These are phyloP conservation scores for Serendipita sp. DNA, from an alignment of 768 basidiomycete species.

Conservation along the genomic window DNA sequence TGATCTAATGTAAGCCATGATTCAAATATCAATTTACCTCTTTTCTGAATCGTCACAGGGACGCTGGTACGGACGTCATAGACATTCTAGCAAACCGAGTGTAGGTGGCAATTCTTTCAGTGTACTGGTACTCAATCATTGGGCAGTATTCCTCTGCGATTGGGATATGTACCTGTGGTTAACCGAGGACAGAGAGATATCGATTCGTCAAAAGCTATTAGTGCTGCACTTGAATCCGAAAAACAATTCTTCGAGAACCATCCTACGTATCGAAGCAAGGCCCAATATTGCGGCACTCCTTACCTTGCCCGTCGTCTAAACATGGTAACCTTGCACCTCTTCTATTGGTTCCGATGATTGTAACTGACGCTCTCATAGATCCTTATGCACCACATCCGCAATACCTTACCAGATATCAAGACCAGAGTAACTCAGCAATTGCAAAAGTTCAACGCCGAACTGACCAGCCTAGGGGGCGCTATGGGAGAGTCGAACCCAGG, in stretches of 20 bases:
- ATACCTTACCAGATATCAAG: slow-evolving; percentile 98
- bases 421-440: slow-evolving; percentile 81
- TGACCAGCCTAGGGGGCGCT: slow-evolving; percentile 70
- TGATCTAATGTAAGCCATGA: slow-evolving; percentile 71
- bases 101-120: slow-evolving; percentile 4
- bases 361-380: slow-evolving; percentile 35
- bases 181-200: slow-evolving; percentile 98
- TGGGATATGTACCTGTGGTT: slow-evolving; percentile 97
- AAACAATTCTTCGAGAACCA: slow-evolving; percentile 91
- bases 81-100: slow-evolving; percentile 96
- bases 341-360: background rate
- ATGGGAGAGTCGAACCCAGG: slow-evolving; percentile 72
- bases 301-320: slow-evolving; percentile 90
- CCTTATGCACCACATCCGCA: slow-evolving; percentile 96
- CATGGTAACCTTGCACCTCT: slow-evolving; percentile 38
- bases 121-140: background rate
- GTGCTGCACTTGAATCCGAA: slow-evolving; percentile 72
- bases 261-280: slow-evolving; percentile 79
- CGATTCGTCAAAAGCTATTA: slow-evolving; percentile 72
- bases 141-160: slow-evolving; percentile 60
- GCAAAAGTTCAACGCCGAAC: slow-evolving; percentile 73
- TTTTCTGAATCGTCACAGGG: slow-evolving; percentile 34
- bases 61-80: slow-evolving; percentile 93
- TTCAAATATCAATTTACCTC: background rate
- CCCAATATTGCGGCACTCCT: slow-evolving; percentile 93